phyloP scores from a whole-genome alignment of 2,329 filamentous ascomycete genomes.

The Ophiocordyceps camponoti-saundersi region DNA sequence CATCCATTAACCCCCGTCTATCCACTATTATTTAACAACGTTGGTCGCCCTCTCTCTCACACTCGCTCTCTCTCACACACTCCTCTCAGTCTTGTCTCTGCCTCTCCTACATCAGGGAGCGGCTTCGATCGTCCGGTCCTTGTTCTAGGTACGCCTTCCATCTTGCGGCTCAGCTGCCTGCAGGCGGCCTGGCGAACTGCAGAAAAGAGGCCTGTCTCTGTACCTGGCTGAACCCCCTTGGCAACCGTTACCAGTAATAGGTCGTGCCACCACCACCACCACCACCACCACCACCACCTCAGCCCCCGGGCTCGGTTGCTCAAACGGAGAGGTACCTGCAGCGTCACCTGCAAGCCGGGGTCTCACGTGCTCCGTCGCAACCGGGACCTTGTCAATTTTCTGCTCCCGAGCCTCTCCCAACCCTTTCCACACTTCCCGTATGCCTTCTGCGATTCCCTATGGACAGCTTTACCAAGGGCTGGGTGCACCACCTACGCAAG shows the following conservation, averaged over 20 bases:
- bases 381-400: too few species aligned
- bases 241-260: not conserved
- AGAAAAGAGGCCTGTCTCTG: not conserved
- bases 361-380: too few species aligned
- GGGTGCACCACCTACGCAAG: conserved; percentile 9
- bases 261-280: too few species aligned
- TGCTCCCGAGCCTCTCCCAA: too few species aligned
- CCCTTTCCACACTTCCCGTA: not conserved
- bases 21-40: too few species aligned
- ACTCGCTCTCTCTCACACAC: not conserved
- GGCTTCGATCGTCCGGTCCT: not conserved
- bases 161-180: not conserved
- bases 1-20: too few species aligned
- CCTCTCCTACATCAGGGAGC: not conserved
- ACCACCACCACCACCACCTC: too few species aligned
- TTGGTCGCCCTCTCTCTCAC: too few species aligned
- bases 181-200: not conserved
- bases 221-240: too few species aligned
- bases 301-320: too few species aligned
- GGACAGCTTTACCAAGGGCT: conserved; percentile 5
- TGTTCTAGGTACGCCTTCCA: not conserved
- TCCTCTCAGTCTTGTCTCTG: not conserved
- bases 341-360: too few species aligned
- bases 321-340: too few species aligned
- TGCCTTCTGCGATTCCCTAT: not conserved